Evolutionary conservation across 2,329 filamentous ascomycete species (phyloP).

Genomic region (Aspergillus fischeri): DNA sequence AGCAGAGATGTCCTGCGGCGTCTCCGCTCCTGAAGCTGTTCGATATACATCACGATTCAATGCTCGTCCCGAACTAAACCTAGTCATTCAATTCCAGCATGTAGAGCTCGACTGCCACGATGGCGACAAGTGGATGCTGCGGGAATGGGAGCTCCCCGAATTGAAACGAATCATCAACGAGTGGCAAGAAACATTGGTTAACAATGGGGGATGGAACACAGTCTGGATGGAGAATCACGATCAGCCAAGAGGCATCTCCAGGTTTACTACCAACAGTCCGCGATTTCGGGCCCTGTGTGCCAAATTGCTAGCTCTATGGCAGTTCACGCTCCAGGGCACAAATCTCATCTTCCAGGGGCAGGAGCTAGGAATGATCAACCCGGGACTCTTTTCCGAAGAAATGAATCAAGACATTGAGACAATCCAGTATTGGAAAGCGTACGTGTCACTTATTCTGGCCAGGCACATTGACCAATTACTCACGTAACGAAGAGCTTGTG

Average conservation of each 20-base stretch:
- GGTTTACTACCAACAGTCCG: constrained; percentile 39
- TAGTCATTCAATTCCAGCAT: constrained; percentile 42
- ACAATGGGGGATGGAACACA: constrained; percentile 56
- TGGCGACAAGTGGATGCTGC: constrained; percentile 24
- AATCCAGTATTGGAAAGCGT: constrained; percentile 47
- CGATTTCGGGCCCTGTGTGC: constrained; percentile 11
- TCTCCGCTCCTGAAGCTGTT: constrained; percentile 32
- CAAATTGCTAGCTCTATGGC: constrained; percentile 37
- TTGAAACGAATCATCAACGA: constrained; percentile 40
- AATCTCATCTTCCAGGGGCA: constrained; percentile 51
- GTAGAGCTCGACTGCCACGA: constrained; percentile 25
- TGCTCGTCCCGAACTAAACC: constrained; percentile 32
- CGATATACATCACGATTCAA: constrained; percentile 30
- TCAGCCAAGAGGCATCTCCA: constrained; percentile 39
- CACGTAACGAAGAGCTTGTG: constrained; percentile 14
- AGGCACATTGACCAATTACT: neutral
- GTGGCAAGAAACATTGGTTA: constrained; percentile 50
- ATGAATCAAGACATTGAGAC: constrained; percentile 52
- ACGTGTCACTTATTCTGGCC: neutral
- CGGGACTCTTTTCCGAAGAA: constrained; percentile 38
- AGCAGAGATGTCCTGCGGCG: constrained; percentile 38
- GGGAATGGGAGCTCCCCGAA: constrained; percentile 41
- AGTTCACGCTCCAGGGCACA: constrained; percentile 52
- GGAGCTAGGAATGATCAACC: constrained; percentile 50
- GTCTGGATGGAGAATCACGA: constrained; percentile 61